Evolutionary conservation across 176 grass and related monocot species (phyloP).

Genomic region (Triticum aestivum): IWGSC_CS_RefSeq_v2.1 NC_057814.1:393622637-393623136

Average conservation of each 20-base stretch:
- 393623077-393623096: neutral
- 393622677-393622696: neutral
- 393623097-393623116: neutral
- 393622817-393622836: neutral
- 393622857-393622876: neutral
- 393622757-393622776: neutral
- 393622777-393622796: neutral
- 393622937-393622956: neutral
- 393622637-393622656: neutral
- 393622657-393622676: neutral
- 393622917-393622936: neutral
- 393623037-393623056: neutral
- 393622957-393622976: neutral
- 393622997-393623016: neutral
- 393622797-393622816: neutral
- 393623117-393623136: neutral
- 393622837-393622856: too few species aligned
- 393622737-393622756: neutral
- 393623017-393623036: neutral
- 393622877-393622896: neutral
- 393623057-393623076: constrained; percentile 3
- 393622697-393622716: constrained; percentile 5
- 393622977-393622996: constrained; percentile 2
- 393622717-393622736: neutral
- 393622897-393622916: neutral